Evolutionary conservation across 2,329 filamentous ascomycete genomes (phyloP).

Genomic region (Penicillium sp.): DNA sequence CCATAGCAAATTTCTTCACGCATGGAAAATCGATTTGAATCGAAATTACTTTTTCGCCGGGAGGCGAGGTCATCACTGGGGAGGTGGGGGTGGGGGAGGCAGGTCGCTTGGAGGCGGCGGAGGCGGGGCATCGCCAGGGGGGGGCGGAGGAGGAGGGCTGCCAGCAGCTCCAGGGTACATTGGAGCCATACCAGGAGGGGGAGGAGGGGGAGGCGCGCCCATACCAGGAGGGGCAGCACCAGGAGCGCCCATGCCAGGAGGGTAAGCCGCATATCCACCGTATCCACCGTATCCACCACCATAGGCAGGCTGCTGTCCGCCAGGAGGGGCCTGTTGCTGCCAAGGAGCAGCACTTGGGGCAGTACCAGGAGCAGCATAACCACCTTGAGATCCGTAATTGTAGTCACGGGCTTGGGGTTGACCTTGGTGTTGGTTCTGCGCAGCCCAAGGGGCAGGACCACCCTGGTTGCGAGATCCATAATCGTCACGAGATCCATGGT

Average conservation of each 20-base stretch:
- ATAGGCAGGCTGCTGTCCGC: slow-evolving; percentile 49
- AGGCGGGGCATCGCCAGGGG: slow-evolving; percentile 41
- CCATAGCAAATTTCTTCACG: neutral
- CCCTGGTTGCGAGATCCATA: slow-evolving; percentile 44
- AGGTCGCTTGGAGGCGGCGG: slow-evolving; percentile 55
- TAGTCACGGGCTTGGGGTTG: slow-evolving; percentile 49
- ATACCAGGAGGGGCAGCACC: slow-evolving; percentile 51
- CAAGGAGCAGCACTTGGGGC: slow-evolving; percentile 55
- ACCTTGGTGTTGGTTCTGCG: slow-evolving; percentile 44
- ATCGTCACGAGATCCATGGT: slow-evolving; percentile 38
- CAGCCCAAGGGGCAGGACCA: slow-evolving; percentile 36
- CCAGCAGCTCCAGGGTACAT: slow-evolving; percentile 42
- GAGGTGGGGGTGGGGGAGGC: slow-evolving; percentile 63
- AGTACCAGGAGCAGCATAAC: slow-evolving; percentile 47
- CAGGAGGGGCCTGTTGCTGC: slow-evolving; percentile 58
- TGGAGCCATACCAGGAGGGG: slow-evolving; percentile 47
- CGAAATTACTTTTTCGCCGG: slow-evolving; percentile 1
- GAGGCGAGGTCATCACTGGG: slow-evolving; percentile 13
- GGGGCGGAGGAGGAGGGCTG: slow-evolving; percentile 44
- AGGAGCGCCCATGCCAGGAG: slow-evolving; percentile 52
- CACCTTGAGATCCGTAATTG: slow-evolving; percentile 40
- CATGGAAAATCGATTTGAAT: slow-evolving; percentile 20
- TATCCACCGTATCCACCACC: slow-evolving; percentile 61
- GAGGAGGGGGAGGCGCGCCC: slow-evolving; percentile 46
- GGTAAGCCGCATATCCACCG: slow-evolving; percentile 47